Evolutionary conservation across 768 basidiomycete species (phyloP), one percentile per base, ranked within the genome.

Genomic region (Rhodotorula diobovata): DNA sequence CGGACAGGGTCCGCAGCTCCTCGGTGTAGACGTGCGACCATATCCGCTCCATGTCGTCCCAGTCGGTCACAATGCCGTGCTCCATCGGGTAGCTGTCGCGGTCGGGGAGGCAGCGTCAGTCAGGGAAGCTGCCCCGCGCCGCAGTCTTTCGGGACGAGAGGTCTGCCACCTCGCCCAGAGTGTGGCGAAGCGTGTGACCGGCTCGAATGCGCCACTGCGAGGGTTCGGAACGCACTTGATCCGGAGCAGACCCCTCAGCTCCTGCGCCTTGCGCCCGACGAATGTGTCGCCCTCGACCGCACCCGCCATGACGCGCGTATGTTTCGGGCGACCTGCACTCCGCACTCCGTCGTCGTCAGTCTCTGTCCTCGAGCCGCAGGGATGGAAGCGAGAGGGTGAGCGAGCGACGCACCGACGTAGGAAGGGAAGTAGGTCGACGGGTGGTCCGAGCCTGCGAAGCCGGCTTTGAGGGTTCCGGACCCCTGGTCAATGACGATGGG

Each of bases 31-130:
- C 90, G 89, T 92, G 94, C 75, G 86, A 90, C 96, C 96, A 99
- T 85, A 99, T 97, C 70, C 91, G 87, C 81, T 99, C 96, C 96
- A 99, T 99, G 79, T 99, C 96, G 79, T 99, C 96, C 95, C 96
- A 99, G 83, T 99, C 92, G 48, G 91, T 95, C 16, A 99, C 96
- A 70, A 99, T 93, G 21, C 96, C 96, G 80, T 98, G 96, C 80
- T 95, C 92, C 89, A 99, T 97, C 37, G 96, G 96, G 79, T 98
- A 99, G 81, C 94, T 95, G 58, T 41, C 12, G 28, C 28, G 28
- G 28, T 9, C 12, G 28, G 51, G 50, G 23, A 10, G 28, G 28
- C 4, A 16, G 18, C 20, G 46, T 48, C 46, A 48, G 46, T n/a
- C n/a, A n/a, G n/a, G n/a, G n/a, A n/a, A n/a, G n/a, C n/a, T n/a